These are phyloP conservation scores for Cladosporium sp. DNA, from an alignment of 2,329 filamentous ascomycete species.

Conservation along the genomic window DNA sequence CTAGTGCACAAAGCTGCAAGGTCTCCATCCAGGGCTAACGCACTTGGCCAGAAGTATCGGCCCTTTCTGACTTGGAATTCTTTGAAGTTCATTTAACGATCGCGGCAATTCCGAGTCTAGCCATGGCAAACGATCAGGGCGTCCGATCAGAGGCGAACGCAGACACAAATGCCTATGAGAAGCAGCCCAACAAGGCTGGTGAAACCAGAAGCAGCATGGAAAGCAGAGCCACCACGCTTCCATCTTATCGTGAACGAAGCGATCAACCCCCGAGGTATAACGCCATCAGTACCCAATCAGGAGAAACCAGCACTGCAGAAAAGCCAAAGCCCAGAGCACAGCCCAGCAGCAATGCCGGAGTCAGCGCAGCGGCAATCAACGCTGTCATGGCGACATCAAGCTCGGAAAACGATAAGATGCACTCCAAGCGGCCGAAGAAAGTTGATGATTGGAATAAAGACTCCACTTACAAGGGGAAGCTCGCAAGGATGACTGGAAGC, in stretches of 20 bases:
- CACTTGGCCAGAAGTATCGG: no score
- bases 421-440: neutral
- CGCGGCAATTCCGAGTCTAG: no score
- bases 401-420: neutral
- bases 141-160: no score
- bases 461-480: neutral
- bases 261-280: neutral
- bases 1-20: no score
- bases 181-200: no score
- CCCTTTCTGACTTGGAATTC: no score
- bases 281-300: neutral
- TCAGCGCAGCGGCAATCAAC: neutral
- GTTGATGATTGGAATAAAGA: constrained; percentile 1
- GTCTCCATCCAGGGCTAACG: no score
- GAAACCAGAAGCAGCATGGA: neutral
- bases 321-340: neutral
- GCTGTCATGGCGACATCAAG: neutral
- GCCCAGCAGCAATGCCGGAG: neutral
- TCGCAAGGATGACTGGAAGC: neutral
- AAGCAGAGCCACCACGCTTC: neutral
- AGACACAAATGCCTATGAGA: no score
- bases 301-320: neutral
- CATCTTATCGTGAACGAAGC: neutral
- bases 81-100: no score
- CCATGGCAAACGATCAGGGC: no score